Evolutionary conservation across 2,329 filamentous ascomycete genomes (phyloP).

Genomic region (Dactylellina sp.): DNA sequence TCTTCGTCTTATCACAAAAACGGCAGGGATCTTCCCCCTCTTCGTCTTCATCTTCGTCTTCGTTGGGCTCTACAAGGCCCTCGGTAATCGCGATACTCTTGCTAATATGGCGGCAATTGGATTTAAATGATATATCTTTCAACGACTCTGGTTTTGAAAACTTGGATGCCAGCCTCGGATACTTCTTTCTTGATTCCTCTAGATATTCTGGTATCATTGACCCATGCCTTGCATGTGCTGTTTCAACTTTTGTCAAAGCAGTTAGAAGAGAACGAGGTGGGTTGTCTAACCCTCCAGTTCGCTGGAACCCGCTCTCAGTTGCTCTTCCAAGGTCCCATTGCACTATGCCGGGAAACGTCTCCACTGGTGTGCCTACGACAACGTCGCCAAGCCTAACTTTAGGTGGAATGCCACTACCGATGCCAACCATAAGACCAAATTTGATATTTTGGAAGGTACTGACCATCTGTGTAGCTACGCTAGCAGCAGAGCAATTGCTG

Average conservation of each 20-base stretch:
- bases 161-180: too few species aligned
- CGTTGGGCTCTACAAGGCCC: slow-evolving; percentile 1
- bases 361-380: background rate
- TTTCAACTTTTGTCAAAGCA: background rate
- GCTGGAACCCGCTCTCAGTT: background rate
- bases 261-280: slow-evolving; percentile 8
- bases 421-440: slow-evolving; percentile 15
- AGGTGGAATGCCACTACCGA: slow-evolving; percentile 23
- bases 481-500: background rate
- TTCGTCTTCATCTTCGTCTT: too few species aligned
- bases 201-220: background rate
- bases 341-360: background rate
- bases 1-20: too few species aligned
- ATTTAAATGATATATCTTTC: background rate
- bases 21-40: slow-evolving; percentile 11
- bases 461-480: background rate
- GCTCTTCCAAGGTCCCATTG: slow-evolving; percentile 31
- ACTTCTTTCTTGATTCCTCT: too few species aligned
- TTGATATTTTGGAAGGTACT: slow-evolving; percentile 14
- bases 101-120: background rate
- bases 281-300: background rate
- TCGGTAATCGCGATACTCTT: background rate
- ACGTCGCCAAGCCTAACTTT: slow-evolving; percentile 18
- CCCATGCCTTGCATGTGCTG: background rate
- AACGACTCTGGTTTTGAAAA: too few species aligned